Conservation (phyloP, 2,329 filamentous ascomycete genomes). For the Atkinsonella hypoxylon region DNA sequence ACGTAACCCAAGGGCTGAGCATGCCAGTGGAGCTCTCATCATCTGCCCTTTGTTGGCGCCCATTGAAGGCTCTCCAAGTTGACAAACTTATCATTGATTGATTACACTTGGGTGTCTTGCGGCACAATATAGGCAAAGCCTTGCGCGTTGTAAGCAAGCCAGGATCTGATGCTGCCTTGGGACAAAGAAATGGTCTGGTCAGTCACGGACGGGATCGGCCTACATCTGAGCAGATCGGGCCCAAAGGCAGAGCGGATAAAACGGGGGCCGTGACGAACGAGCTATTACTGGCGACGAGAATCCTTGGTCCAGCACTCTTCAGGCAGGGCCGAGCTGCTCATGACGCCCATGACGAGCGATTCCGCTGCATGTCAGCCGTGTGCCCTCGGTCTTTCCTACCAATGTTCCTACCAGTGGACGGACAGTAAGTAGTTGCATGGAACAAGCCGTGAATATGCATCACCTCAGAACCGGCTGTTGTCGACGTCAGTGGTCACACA, state of each 20-base stretch:
- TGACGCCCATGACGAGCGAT: not conserved
- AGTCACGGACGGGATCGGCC: too few species aligned
- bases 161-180: too few species aligned
- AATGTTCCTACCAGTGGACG: not conserved
- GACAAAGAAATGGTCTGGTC: too few species aligned
- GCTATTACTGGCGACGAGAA: not conserved
- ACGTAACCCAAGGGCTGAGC: not conserved
- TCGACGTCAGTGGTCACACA: not conserved
- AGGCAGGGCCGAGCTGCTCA: not conserved
- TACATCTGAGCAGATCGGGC: not conserved
- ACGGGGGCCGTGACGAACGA: not conserved
- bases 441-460: not conserved
- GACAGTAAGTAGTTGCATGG: not conserved
- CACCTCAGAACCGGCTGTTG: conserved; percentile 2
- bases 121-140: not conserved
- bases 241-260: not conserved
- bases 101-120: not conserved
- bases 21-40: not conserved
- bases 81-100: too few species aligned
- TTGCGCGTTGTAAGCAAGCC: too few species aligned
- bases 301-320: not conserved
- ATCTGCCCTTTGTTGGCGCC: not conserved
- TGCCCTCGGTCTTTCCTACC: not conserved
- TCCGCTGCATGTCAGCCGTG: not conserved
- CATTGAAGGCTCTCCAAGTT: too few species aligned